Conservation (phyloP, 2,329 filamentous ascomycete genomes). For the Penicillium sp. region DNA sequence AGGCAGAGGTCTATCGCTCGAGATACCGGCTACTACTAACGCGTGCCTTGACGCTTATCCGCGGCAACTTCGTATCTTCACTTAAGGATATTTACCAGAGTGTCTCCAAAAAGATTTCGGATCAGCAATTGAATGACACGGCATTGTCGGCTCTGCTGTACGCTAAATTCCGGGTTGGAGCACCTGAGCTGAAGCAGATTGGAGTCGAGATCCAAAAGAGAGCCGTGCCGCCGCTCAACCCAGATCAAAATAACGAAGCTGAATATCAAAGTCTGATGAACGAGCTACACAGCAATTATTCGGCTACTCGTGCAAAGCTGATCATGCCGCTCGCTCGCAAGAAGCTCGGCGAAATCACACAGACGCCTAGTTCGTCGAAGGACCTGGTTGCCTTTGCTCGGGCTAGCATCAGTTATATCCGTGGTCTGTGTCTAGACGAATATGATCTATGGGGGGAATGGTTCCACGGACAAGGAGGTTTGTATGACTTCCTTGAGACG, state of each 20-base stretch:
- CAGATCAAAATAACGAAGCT: conserved; percentile 50
- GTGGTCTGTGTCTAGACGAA: conserved; percentile 58
- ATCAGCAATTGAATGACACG: conserved; percentile 61
- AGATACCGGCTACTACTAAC: conserved; percentile 76
- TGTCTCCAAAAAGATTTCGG: conserved; percentile 55
- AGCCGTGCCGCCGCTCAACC: conserved; percentile 52
- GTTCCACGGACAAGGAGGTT: conserved; percentile 54
- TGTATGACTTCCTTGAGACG: conserved; percentile 59
- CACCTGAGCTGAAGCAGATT: conserved; percentile 56
- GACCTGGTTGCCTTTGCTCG: conserved; percentile 59
- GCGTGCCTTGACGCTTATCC: conserved; percentile 56
- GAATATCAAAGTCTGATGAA: conserved; percentile 60
- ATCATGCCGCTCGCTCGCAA: conserved; percentile 56
- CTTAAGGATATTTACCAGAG: conserved; percentile 55
- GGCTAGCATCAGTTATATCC: conserved; percentile 56
- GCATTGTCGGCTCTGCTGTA: conserved; percentile 63
- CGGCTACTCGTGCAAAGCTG: conserved; percentile 50
- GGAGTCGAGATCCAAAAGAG: conserved; percentile 61
- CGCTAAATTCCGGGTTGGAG: conserved; percentile 61
- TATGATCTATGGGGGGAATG: conserved; percentile 59
- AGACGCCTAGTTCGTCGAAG: conserved; percentile 52
- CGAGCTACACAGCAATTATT: conserved; percentile 56
- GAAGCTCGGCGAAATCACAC: conserved; percentile 48
- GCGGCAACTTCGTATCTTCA: conserved; percentile 57
- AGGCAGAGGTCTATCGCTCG: conserved; percentile 77